Base-by-base conservation (phyloP, 345 rosid genomes). In the Kandelia obovata region DNA sequence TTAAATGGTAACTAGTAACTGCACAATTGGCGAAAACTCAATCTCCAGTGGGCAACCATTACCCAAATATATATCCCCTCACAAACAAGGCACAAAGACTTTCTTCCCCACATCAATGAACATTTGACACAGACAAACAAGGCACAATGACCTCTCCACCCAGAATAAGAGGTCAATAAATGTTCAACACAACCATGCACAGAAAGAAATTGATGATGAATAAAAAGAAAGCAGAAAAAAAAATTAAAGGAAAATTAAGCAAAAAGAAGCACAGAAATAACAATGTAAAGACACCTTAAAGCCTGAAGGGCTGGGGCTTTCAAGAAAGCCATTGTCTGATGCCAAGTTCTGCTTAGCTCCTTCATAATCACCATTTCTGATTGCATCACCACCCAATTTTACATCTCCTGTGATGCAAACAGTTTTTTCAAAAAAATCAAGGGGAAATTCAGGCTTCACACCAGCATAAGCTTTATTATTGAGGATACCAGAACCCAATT, bases 371-470 rank as follows among this genome's bases (percentile, higher is more conserved):
- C 95, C 88, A 78, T 86, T 95, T 84, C 89, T 86, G 66, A 92
- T 81, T 69, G 96, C 98, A 84, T 95, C 97, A 64, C 98, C 91
- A 56, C 92, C 83, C 71, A 95, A 77, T 81, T 90, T 95, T 77
- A 92, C 93, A 83, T 95, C 97, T 68, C 92, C 80, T 55, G 99
- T 90, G 52, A 92, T 88, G 84, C 92, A 86, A 64, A 90, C 84
- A 34, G 99, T 87, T 81, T 89, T 95, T 87, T 95, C 99, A 78
- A 95, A 95, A 81, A 92, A 95, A 78, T 95, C 99, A 69, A 95
- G 91, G 68, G 99, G 94, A 67, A 95, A 92, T 74, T 95, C 99
- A 1, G 92, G 96, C 79, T 87, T 92, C 47, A 83, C 72, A 69
- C 92, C 90, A 64, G 92, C 86, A 80, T 85, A 92, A 69, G 84